Evolutionary conservation across 2,329 filamentous ascomycete genomes (phyloP).

Genomic region (Pyricularia grisea): DNA sequence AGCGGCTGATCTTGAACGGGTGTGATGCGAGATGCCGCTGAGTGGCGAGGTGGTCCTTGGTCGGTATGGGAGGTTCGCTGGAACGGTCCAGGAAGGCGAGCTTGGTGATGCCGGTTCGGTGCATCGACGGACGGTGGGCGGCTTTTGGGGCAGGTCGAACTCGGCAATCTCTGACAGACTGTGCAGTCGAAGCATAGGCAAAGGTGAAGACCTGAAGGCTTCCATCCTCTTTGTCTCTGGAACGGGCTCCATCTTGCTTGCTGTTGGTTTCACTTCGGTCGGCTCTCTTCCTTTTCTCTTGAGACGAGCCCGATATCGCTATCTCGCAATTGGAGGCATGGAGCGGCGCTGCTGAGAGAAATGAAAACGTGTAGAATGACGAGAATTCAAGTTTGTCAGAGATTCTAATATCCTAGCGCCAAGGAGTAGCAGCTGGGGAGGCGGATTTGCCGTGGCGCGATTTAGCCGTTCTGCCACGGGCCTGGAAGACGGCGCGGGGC

Average conservation of each 20-base stretch:
- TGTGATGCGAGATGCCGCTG: slow-evolving; percentile 38
- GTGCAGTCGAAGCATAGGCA: slow-evolving; percentile 43
- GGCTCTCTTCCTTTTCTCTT: neutral
- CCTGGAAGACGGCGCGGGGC: neutral
- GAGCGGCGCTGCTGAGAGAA: neutral
- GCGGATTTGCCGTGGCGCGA: neutral
- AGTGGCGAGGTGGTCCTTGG: slow-evolving; percentile 55
- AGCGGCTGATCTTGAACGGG: slow-evolving; percentile 47
- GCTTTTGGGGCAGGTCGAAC: slow-evolving; percentile 37
- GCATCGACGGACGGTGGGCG: slow-evolving; percentile 43
- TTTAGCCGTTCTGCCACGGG: neutral
- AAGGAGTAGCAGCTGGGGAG: neutral
- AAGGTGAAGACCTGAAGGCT: slow-evolving; percentile 50
- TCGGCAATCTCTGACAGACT: slow-evolving; percentile 28
- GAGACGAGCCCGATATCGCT: slow-evolving; percentile 3
- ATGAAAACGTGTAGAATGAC: neutral
- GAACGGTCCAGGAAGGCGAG: slow-evolving; percentile 33
- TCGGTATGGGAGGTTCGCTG: slow-evolving; percentile 42
- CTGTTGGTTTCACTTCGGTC: slow-evolving; percentile 6
- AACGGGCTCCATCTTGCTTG: slow-evolving; percentile 51
- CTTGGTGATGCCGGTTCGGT: slow-evolving; percentile 49
- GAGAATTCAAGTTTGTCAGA: neutral
- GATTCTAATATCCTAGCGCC: neutral
- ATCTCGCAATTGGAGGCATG: slow-evolving; percentile 4
- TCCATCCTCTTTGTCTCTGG: slow-evolving; percentile 61